Percentiles rank a stretch among this genome's conserved stretches.
Conservation (phyloP, 345 rosid genomes). For the Bruguiera gymnorhiza region DNA sequence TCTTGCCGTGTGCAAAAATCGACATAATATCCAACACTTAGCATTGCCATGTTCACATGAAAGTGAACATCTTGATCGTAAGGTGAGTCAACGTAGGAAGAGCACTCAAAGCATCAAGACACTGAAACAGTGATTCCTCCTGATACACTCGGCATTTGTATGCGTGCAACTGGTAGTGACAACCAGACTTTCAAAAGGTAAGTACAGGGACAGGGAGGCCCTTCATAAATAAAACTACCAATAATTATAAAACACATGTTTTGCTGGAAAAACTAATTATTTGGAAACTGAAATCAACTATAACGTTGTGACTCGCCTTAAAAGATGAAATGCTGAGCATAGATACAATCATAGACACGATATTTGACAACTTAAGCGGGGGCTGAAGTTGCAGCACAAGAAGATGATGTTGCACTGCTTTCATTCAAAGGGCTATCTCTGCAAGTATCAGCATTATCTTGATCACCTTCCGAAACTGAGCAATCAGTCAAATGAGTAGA, state of each 20-base stretch:
- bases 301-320: conserved; percentile 29
- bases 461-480: conserved; percentile 28
- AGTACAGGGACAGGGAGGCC: too few species aligned
- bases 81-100: too few species aligned
- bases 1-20: too few species aligned
- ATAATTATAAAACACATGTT: background rate
- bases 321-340: conserved; percentile 48
- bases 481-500: conserved; percentile 23
- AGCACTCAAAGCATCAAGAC: background rate
- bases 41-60: too few species aligned
- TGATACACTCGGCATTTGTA: too few species aligned
- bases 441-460: conserved; percentile 15
- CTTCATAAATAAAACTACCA: too few species aligned
- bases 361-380: conserved; percentile 25
- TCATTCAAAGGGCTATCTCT: conserved; percentile 26
- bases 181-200: too few species aligned
- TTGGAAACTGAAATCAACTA: background rate
- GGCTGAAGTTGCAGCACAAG: conserved; percentile 33
- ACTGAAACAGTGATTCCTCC: too few species aligned
- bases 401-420: conserved; percentile 22
- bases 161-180: too few species aligned
- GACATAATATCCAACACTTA: too few species aligned
- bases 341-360: conserved; percentile 24
- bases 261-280: background rate
- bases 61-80: too few species aligned